Evolutionary conservation across 78 protist genomes (phyloP).

Genomic region (Guillardia theta): DNA sequence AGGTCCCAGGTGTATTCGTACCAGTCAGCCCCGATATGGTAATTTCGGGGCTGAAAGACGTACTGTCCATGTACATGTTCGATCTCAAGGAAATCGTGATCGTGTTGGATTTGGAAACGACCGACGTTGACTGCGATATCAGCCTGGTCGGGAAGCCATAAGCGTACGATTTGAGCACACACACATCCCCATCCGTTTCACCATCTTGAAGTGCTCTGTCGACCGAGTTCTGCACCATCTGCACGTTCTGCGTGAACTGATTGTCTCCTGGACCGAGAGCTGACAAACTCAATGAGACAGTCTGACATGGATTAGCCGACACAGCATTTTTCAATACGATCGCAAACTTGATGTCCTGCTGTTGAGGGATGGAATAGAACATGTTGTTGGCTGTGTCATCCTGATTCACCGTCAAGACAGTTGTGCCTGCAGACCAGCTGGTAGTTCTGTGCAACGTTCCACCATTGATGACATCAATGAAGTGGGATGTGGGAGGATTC

Average conservation of each 20-base stretch:
- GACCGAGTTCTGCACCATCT: not conserved
- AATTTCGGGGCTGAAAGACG: not conserved
- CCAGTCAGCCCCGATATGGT: not conserved
- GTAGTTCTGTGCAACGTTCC: no score
- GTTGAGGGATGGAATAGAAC: not conserved
- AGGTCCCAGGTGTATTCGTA: not conserved
- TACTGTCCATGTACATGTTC: not conserved
- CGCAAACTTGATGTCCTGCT: not conserved
- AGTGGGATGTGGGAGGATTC: no score
- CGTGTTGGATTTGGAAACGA: not conserved
- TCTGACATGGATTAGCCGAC: not conserved
- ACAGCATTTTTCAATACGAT: not conserved
- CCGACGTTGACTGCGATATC: not conserved
- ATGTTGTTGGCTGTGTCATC: not conserved
- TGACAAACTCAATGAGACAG: not conserved
- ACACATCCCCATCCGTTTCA: not conserved
- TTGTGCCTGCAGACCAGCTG: no score
- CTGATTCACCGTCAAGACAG: not conserved
- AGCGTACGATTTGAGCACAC: not conserved
- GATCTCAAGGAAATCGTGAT: not conserved
- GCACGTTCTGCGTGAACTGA: no score
- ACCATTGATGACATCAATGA: no score
- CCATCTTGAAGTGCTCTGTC: not conserved
- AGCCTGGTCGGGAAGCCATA: not conserved
- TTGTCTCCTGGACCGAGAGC: not conserved